phyloP scores from a whole-genome alignment of 2,329 filamentous ascomycete species.

The Aspergillus pseudonomiae region DNA sequence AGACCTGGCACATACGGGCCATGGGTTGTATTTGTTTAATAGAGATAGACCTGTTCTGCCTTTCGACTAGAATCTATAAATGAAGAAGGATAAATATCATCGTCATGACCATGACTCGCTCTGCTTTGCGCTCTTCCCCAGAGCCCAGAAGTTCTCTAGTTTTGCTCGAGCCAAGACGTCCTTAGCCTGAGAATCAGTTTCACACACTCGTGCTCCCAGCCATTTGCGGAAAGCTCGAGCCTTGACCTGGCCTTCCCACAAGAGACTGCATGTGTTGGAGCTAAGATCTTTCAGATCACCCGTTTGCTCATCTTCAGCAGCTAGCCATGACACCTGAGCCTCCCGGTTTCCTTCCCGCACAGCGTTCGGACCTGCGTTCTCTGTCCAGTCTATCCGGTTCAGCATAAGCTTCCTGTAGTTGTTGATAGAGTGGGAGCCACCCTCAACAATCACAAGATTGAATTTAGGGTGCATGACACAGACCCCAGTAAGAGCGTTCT shows the following conservation, averaged over 20 bases:
- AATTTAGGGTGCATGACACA: constrained; percentile 89
- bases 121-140: constrained; percentile 70
- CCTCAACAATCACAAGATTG: constrained; percentile 88
- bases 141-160: constrained; percentile 93
- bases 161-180: constrained; percentile 78
- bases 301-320: constrained; percentile 71
- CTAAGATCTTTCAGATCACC: constrained; percentile 81
- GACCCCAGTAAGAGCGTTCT: constrained; percentile 83
- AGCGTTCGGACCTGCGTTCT: constrained; percentile 72
- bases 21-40: neutral
- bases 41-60: neutral
- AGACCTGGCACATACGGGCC: constrained; percentile 2
- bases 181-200: constrained; percentile 86
- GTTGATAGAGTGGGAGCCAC: constrained; percentile 78
- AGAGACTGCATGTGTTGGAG: constrained; percentile 75
- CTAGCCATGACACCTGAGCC: constrained; percentile 71
- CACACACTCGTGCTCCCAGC: constrained; percentile 80
- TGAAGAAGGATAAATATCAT: constrained; percentile 15
- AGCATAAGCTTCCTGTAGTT: constrained; percentile 93
- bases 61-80: neutral
- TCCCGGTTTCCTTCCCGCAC: constrained; percentile 61
- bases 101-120: constrained; percentile 26
- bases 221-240: constrained; percentile 81
- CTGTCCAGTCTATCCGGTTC: constrained; percentile 91
- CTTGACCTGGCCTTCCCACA: constrained; percentile 92